phyloP scores from a whole-genome alignment of 805 yeast species.

The Cephaloascus albidus region DNA sequence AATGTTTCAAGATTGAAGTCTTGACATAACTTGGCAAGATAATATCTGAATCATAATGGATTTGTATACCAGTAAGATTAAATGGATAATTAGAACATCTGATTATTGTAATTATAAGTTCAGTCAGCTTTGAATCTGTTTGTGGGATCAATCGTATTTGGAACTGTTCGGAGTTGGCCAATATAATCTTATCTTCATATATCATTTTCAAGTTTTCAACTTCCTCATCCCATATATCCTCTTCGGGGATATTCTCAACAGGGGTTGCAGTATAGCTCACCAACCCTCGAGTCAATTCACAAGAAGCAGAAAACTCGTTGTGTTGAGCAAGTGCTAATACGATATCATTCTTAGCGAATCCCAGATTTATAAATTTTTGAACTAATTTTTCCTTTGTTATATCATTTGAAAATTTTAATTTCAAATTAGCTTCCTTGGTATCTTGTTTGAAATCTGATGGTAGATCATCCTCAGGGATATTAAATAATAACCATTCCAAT shows the following conservation, averaged over 20 bases:
- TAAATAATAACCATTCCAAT: constrained; percentile 73
- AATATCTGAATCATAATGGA: not conserved
- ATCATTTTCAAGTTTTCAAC: constrained; percentile 56
- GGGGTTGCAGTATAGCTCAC: constrained; percentile 10
- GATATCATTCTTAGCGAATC: constrained; percentile 61
- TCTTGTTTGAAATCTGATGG: constrained; percentile 57
- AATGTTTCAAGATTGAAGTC: constrained; percentile 38
- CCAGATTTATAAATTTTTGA: constrained; percentile 52
- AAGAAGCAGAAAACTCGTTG: constrained; percentile 43
- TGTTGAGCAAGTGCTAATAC: constrained; percentile 26
- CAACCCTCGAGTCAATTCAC: constrained; percentile 33
- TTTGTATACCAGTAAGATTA: constrained; percentile 59
- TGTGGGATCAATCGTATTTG: not conserved
- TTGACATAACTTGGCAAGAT: constrained; percentile 66
- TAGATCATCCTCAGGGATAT: constrained; percentile 90
- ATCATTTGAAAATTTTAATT: constrained; percentile 47
- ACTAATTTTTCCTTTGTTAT: constrained; percentile 48
- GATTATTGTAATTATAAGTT: constrained; percentile 12
- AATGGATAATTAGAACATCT: constrained; percentile 51
- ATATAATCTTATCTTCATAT: constrained; percentile 35
- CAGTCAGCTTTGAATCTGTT: constrained; percentile 3
- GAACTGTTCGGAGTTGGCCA: constrained; percentile 11
- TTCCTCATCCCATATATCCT: constrained; percentile 64
- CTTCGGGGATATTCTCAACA: constrained; percentile 10
- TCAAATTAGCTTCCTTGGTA: constrained; percentile 46